A percentile compares a stretch with the other conserved stretches of the same genome.
These are phyloP conservation scores for Artemisia argyi DNA, from an alignment of 129 eudicot species.

Conservation along the genomic window DNA sequence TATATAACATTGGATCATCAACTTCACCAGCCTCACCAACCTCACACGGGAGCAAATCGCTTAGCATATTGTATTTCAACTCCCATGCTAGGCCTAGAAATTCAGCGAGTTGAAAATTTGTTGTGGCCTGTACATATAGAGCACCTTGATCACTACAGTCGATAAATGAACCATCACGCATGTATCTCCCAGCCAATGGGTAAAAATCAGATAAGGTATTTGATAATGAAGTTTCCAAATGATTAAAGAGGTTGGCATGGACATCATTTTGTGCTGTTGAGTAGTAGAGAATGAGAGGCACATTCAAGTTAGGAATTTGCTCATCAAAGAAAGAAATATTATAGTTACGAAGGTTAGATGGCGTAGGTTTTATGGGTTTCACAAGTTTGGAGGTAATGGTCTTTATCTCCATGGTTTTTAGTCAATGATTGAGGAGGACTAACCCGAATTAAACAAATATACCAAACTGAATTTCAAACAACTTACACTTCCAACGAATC, in stretches of 20 bases:
- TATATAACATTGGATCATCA: too few species aligned
- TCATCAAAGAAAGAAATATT: conserved; percentile 30
- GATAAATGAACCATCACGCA: conserved; percentile 2
- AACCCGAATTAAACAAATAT: too few species aligned
- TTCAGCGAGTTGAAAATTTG: conserved; percentile 3
- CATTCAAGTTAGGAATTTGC: conserved; percentile 21
- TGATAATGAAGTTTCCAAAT: background rate
- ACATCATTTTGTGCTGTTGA: background rate
- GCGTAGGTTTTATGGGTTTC: conserved; percentile 37
- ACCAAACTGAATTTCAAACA: too few species aligned
- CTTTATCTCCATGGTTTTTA: conserved; percentile 9
- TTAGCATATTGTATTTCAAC: background rate
- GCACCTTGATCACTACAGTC: conserved; percentile 16
- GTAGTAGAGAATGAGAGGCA: conserved; percentile 35
- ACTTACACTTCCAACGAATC: too few species aligned
- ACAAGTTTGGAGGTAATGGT: conserved; percentile 11
- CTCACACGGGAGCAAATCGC: conserved; percentile 22
- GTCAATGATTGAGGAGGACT: too few species aligned
- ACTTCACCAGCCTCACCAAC: conserved; percentile 16
- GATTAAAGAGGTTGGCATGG: background rate
- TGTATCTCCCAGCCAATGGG: conserved; percentile 38
- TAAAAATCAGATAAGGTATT: background rate
- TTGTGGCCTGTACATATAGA: too few species aligned
- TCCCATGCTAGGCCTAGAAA: conserved; percentile 16
- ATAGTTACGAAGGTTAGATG: conserved; percentile 19